Conservation (phyloP, 2,329 filamentous ascomycete species). For the Cucurbitaria berberidis region DNA sequence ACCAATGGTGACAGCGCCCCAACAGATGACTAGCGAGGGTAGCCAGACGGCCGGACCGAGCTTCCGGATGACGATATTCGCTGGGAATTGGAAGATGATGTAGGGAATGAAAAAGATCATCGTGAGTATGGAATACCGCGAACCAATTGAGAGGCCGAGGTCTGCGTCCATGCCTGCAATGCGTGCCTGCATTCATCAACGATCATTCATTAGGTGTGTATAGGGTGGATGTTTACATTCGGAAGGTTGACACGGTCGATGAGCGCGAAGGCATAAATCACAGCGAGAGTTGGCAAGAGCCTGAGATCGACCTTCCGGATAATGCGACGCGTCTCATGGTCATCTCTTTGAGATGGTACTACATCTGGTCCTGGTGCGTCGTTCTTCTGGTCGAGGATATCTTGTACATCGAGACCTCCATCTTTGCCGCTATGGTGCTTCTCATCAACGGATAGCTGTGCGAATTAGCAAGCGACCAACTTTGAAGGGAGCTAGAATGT, state of each 20-base stretch:
- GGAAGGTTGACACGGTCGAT: constrained; percentile 27
- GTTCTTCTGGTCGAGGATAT: neutral
- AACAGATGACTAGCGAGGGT: constrained; percentile 27
- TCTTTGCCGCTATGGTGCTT: constrained; percentile 4
- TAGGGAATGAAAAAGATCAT: constrained; percentile 21
- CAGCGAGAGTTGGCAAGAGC: constrained; percentile 42
- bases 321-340: constrained; percentile 37
- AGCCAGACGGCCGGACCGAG: constrained; percentile 38
- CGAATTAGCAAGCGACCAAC: neutral
- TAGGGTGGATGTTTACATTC: constrained; percentile 3
- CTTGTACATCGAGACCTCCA: constrained; percentile 5
- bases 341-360: constrained; percentile 4
- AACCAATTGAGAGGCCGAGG: constrained; percentile 18
- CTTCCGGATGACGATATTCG: constrained; percentile 33
- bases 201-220: neutral
- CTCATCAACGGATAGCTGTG: constrained; percentile 5
- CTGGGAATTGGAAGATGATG: constrained; percentile 36
- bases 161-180: constrained; percentile 25
- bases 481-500: neutral
- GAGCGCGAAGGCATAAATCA: constrained; percentile 33
- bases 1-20: constrained; percentile 26
- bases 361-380: constrained; percentile 5
- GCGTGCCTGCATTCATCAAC: neutral
- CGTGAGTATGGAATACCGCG: constrained; percentile 16
- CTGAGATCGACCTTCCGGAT: constrained; percentile 46